Evolutionary conservation across 129 eudicot species (phyloP), one percentile per base, ranked within the genome.

Genomic region (Flaveria linearis): DNA sequence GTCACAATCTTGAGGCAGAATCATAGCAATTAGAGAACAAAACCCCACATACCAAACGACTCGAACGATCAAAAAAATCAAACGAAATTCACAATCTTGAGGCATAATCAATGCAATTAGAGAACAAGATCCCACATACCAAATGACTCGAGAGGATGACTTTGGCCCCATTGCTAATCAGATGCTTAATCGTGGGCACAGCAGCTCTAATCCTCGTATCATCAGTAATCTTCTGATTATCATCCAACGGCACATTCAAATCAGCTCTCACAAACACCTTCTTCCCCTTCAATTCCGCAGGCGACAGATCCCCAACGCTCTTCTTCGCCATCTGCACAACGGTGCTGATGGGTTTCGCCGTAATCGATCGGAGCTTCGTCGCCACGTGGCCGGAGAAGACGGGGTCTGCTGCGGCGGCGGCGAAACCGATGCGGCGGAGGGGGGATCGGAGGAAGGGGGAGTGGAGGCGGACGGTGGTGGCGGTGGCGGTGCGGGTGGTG

Each of bases 261-360:
- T 85, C 90, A 64, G 90, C 93, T 18, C 93, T 85, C 18, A 88
- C 93, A 23, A 88, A 88, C 64, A 88, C 93, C 69, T 81, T 85
- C 82, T 85, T 92, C 3, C 98, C 94, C 88, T 92, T 92, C 42
- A 92, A 80, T 7, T 92, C 89, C 3, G 89, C 85, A 0, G 71
- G 85, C 1, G 85, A 62, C 13, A 92, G 85, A 69, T 90, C 96
- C 0, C 98, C 98, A 1, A 92, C 98, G 79, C 98, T 93, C 86
- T 85, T 86, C 84, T 92, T 90, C 6, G 89, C 94, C 92, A 85
- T 90, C 0, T 86, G 76, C 23, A 80, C 86, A 25, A 85, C 86
- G 0, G 76, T 76, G 28, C 85, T 74, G 62, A 81, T 55, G 3
- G 96, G 88, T n/a, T 80, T 88, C 20, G 65, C 30, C 30, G 68